A percentile compares a stretch with the other conserved stretches of the same genome.
Conservation (phyloP, 2,329 filamentous ascomycete species). For the Orbilia blumenaviensis region DNA sequence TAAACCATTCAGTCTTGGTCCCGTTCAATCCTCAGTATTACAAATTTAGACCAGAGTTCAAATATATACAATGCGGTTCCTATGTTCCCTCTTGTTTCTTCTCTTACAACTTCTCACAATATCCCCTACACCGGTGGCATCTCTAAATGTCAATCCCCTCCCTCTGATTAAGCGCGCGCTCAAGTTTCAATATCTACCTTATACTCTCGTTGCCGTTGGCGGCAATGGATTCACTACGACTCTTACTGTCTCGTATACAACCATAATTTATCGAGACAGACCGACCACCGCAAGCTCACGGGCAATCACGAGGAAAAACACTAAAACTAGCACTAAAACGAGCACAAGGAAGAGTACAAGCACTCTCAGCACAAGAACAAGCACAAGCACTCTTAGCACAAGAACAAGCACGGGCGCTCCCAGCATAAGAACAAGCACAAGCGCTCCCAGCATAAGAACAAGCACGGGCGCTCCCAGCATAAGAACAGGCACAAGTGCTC, state of each 20-base stretch:
- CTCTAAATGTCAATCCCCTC: conserved; percentile 16
- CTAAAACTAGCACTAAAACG: neutral
- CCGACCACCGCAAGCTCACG: neutral
- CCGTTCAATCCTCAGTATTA: too few species aligned
- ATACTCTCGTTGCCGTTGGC: conserved; percentile 41
- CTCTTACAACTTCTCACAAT: conserved; percentile 14
- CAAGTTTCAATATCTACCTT: conserved; percentile 27
- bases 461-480: too few species aligned
- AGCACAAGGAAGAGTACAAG: neutral
- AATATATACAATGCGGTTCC: conserved; percentile 26
- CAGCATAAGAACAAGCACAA: too few species aligned
- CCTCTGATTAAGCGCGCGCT: conserved; percentile 15
- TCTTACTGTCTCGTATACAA: conserved; percentile 32
- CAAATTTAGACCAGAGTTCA: neutral
- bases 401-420: too few species aligned
- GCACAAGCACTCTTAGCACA: too few species aligned
- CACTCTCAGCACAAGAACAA: too few species aligned
- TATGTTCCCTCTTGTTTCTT: neutral
- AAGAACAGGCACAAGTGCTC: too few species aligned
- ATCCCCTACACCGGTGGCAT: neutral
- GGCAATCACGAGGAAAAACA: neutral
- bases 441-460: too few species aligned
- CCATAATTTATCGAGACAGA: neutral
- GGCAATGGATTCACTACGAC: conserved; percentile 29
- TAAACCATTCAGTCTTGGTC: too few species aligned